Evolutionary conservation across 148 eudicot species (phyloP), one percentile per base, ranked within the genome.

Genomic region (Fallopia convolvulus): DNA sequence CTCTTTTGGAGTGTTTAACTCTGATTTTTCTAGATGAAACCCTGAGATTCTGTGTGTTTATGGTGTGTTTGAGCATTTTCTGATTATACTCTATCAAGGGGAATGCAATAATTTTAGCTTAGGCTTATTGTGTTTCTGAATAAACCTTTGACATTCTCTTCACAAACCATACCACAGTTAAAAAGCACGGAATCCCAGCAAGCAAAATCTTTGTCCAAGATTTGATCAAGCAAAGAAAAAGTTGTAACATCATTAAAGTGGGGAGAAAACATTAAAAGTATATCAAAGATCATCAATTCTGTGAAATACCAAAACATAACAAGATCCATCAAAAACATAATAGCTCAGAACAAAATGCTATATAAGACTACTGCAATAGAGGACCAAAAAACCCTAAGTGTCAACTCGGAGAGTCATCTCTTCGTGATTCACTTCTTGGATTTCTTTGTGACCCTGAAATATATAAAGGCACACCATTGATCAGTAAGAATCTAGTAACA

Each of bases 261-360:
- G 44, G 72, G 4, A 1, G 0, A 36, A 39, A 17, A 17, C n/a
- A 8, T 36, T 68, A 5, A 65, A 65, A 17, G 72, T 68, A 68
- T 68, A 68, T 36, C 72, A 14, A 36, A 36, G 46, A 68, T 39
- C 72, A 36, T 68, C 46, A 68, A 68, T 68, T 68, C 44, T 68
- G 72, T 39, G 20, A 68, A 68, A 68, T 68, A 36, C 12, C 60
- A 70, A 30, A 75, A 70, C 75, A 83, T 75, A 80, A 78, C 58
- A 74, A 75, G 56, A 78, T 77, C 80, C 80, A 74, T 77, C 44
- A 77, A 74, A 44, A 56, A 55, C 78, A 80, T 77, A 52, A 74
- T 60, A 71, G 78, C 81, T 72, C 50, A 74, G 50, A 80, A 80
- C 77, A 80, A 75, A 20, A 74, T 75, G 81, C 85, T 80, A 83